These are phyloP conservation scores for Penicillium diatomitis DNA, from an alignment of 495 filamentous ascomycete species.

Conservation along the genomic window DNA sequence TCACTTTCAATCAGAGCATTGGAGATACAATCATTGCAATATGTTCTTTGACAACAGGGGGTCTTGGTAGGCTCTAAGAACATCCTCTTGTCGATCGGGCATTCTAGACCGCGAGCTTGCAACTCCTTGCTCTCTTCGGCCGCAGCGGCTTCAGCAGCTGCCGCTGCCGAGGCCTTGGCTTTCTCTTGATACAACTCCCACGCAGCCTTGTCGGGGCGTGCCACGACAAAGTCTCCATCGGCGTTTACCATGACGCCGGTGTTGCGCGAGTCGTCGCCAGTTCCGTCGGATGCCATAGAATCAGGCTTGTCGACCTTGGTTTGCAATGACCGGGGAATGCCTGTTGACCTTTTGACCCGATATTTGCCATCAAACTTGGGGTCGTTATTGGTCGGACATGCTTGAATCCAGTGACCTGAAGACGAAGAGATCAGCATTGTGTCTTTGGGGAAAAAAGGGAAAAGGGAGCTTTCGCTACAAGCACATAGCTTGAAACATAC, in stretches of 20 bases:
- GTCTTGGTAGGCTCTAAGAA: constrained; percentile 98
- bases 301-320: constrained; percentile 89
- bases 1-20: constrained; percentile 96
- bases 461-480: not conserved
- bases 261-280: constrained; percentile 65
- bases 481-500: constrained; percentile 16
- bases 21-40: constrained; percentile 98
- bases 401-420: constrained; percentile 88
- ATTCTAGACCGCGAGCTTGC: constrained; percentile 80
- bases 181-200: constrained; percentile 98
- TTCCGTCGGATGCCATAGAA: constrained; percentile 60
- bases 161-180: constrained; percentile 69
- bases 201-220: constrained; percentile 83
- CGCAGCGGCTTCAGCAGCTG: constrained; percentile 58
- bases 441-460: constrained; percentile 5
- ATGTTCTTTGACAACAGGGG: constrained; percentile 93
- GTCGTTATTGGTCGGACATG: constrained; percentile 94
- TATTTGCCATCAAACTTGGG: constrained; percentile 87
- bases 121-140: constrained; percentile 69
- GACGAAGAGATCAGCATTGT: not conserved
- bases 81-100: constrained; percentile 90
- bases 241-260: constrained; percentile 95
- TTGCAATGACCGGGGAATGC: constrained; percentile 87
- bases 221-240: constrained; percentile 93
- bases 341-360: constrained; percentile 87